Evolutionary conservation across 345 rosid genomes (phyloP), one percentile per base, ranked within the genome.

Genomic region (Rhodomyrtus tomentosa): DNA sequence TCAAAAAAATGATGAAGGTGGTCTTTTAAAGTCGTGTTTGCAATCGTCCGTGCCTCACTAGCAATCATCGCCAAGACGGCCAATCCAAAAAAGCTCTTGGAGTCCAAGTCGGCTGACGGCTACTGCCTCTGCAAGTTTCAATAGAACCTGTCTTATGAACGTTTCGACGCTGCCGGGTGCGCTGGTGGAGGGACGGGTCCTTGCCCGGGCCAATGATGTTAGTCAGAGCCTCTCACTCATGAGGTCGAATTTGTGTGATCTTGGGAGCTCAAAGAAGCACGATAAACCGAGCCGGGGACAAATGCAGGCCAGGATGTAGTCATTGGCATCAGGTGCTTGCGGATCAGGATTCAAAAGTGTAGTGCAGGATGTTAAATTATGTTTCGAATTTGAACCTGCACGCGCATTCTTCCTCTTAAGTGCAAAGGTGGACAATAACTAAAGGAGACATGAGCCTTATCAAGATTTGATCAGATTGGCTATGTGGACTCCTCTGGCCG

Each of bases 341-440:
- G 83, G 72, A 82, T 91, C 90, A 9, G 91, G 83, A 83, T 88
- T 87, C 15, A 91, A 89, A 52, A 91, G 82, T 50, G 81, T 45
- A 16, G 87, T 85, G 24, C 93, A 90, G n/a, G n/a, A n/a, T 38
- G 40, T 38, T 38, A 38, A 38, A 38, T 38, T 38, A 38, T 38
- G 40, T 38, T 5, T 38, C 40, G 40, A 38, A 5, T 38, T 38
- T 38, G 40, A 38, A 38, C 5, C 40, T 38, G 40, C 5, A 38
- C 40, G 40, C 40, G 40, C 40, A 38, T 38, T 38, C 40, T 38
- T 38, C 40, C 3, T 38, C 40, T 38, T 38, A 38, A 3, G 3
- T 38, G 40, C 40, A 38, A 38, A 38, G 3, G 40, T 38, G 40
- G 40, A 38, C 40, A 38, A 38, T 5, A 38, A 38, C 40, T 38